Evolutionary conservation across 2,329 filamentous ascomycete genomes (phyloP).

Genomic region (Coccinonectria pachysandricola): DNA sequence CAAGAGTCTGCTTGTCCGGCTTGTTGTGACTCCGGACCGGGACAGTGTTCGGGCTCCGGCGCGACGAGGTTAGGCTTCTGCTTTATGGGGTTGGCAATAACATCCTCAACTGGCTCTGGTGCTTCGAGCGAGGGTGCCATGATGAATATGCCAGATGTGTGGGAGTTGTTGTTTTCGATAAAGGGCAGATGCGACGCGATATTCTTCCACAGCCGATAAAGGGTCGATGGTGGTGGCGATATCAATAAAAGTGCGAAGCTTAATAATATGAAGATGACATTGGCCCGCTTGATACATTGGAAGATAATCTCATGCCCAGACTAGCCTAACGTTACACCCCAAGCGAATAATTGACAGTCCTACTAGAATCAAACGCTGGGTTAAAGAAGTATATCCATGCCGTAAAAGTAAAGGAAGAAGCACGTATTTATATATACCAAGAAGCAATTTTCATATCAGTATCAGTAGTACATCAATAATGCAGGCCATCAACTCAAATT

Average conservation of each 20-base stretch:
- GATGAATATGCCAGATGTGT: constrained; percentile 4
- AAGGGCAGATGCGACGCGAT: constrained; percentile 13
- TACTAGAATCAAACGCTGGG: too few relatives aligned
- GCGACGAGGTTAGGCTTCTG: constrained; percentile 77
- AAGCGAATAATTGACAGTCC: too few relatives aligned
- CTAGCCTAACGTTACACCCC: too few relatives aligned
- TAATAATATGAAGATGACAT: not conserved
- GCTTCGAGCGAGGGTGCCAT: constrained; percentile 82
- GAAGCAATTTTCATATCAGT: too few relatives aligned
- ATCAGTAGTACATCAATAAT: too few relatives aligned
- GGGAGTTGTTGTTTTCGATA: not conserved
- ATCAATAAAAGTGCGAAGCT: not conserved
- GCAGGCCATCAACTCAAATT: too few relatives aligned
- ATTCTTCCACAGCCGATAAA: too few relatives aligned
- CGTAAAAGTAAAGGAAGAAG: too few relatives aligned
- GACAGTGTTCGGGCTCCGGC: constrained; percentile 93
- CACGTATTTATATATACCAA: too few relatives aligned
- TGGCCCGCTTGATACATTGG: too few relatives aligned
- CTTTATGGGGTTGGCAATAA: constrained; percentile 67
- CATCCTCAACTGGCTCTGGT: constrained; percentile 53
- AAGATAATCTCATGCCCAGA: too few relatives aligned
- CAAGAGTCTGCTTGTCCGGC: constrained; percentile 71
- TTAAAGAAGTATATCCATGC: too few relatives aligned
- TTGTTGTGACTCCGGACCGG: constrained; percentile 71
- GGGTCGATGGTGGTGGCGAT: constrained; percentile 1